Evolutionary conservation across 1,284 basidiomycete genomes (phyloP).

Genomic region (Wolfiporia cocos): DNA sequence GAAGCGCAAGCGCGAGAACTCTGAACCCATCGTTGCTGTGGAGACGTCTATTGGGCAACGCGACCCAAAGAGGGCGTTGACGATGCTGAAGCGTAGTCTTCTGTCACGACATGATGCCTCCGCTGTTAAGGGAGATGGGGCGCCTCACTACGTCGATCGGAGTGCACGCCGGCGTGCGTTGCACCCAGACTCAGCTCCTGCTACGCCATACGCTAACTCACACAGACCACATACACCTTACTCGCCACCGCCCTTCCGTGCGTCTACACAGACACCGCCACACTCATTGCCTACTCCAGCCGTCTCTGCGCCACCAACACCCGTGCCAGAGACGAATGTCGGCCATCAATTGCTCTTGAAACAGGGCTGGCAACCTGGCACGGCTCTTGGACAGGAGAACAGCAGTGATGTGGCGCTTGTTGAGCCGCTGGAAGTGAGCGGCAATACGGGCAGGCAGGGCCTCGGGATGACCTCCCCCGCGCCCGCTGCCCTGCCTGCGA

Average conservation of each 20-base stretch:
- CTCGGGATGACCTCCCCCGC: constrained; percentile 35
- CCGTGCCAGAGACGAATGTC: constrained; percentile 51
- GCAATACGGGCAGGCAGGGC: constrained; percentile 41
- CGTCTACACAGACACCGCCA: not conserved
- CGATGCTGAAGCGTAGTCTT: constrained; percentile 52
- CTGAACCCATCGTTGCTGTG: not conserved
- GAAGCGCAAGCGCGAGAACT: constrained; percentile 28
- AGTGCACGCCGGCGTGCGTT: constrained; percentile 61
- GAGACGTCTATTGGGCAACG: constrained; percentile 17
- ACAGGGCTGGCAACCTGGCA: constrained; percentile 72
- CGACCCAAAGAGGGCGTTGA: constrained; percentile 56
- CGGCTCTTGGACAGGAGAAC: constrained; percentile 39
- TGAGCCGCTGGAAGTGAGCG: constrained; percentile 47
- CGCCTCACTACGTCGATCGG: constrained; percentile 50
- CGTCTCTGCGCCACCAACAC: constrained; percentile 34
- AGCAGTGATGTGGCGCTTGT: constrained; percentile 34
- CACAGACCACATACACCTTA: not conserved
- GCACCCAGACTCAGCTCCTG: constrained; percentile 40
- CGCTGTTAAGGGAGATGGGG: constrained; percentile 3
- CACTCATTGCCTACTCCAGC: constrained; percentile 11
- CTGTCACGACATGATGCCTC: constrained; percentile 40
- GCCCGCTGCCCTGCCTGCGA: not conserved
- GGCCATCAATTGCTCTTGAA: constrained; percentile 62
- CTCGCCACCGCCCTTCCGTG: not conserved
- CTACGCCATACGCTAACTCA: constrained; percentile 39